Evolutionary conservation across 2,329 filamentous ascomycete genomes (phyloP).

Genomic region (Colletotrichum truncatum): DNA sequence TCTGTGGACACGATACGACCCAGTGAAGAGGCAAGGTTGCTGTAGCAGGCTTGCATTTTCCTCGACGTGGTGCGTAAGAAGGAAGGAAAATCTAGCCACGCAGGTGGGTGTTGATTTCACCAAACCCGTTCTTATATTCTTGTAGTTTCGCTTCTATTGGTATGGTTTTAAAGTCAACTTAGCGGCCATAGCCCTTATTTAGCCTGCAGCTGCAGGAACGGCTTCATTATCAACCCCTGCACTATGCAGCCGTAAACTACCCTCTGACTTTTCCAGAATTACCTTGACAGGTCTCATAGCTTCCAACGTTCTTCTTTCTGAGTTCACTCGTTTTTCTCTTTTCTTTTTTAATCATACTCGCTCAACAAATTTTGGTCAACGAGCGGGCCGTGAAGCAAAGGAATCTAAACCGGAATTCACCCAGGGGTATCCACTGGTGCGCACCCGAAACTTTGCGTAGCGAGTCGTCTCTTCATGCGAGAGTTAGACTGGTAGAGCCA

Average conservation of each 20-base stretch:
- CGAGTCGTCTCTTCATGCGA: constrained; percentile 24
- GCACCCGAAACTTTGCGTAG: constrained; percentile 31
- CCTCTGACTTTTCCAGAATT: constrained; percentile 27
- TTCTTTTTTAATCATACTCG: constrained; percentile 45
- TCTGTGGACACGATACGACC: constrained; percentile 35
- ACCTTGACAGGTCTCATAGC: constrained; percentile 36
- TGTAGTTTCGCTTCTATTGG: constrained; percentile 21
- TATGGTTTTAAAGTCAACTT: constrained; percentile 33
- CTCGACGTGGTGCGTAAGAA: constrained; percentile 29
- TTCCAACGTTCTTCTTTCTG: constrained; percentile 43
- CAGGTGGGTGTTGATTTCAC: constrained; percentile 10
- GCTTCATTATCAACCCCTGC: constrained; percentile 22
- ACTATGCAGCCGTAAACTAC: constrained; percentile 32
- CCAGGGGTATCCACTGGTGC: constrained; percentile 33
- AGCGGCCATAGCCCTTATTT: constrained; percentile 32
- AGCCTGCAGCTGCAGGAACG: constrained; percentile 15
- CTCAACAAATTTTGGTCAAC: constrained; percentile 43
- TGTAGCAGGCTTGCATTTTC: constrained; percentile 37
- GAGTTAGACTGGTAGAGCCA: constrained; percentile 33
- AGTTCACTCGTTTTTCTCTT: constrained; percentile 42
- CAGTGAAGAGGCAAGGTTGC: constrained; percentile 29
- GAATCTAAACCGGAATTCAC: constrained; percentile 37
- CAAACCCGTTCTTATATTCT: constrained; percentile 21
- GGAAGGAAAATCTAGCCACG: neutral
- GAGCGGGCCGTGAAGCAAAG: constrained; percentile 43